Evolutionary conservation across 768 basidiomycete species (phyloP), one percentile per base, ranked within the genome.

Genomic region (Mrakia gelida): DNA sequence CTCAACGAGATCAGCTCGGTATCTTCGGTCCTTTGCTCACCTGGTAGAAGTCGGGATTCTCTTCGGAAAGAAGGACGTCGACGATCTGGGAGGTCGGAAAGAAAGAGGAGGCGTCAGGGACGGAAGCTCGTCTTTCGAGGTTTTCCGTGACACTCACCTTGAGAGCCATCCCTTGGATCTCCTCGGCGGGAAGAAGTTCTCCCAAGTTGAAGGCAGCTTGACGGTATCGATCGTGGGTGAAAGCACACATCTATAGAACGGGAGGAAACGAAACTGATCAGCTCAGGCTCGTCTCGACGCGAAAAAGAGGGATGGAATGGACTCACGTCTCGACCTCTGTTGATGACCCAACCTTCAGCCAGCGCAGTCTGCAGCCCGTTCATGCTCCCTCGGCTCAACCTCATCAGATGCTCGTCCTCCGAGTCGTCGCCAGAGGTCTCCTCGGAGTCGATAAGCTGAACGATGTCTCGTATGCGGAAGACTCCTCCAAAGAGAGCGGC

Each of bases 381-480:
- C 86, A 92, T 91, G 4, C 90, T 90, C 28, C 86, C 86, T 45
- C 88, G 88, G 5, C 49, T 88, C 84, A 80, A 85, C 85, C n/a
- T 81, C 71, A 49, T n/a, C 21, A 23, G 43, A 0, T 75, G 41
- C 49, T 74, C 74, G 15, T 80, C 79, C 65, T 38, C 63, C 4
- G 62, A 88, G 38, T 71, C 77, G 28, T 80, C 79, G 18, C 75
- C 75, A 3, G 30, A 30, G 10, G 88, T 87, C 79, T 90, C 89
- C 83, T 91, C 90, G 87, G 89, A 89, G 81, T 92, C 91, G 87
- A 92, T 89, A 86, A 92, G 89, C 59, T 89, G 84, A 7, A 90
- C 88, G 45, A 92, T 89, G 81, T 92, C 91, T 0, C 89, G 90
- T 5, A 91, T 67, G 2, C 68, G 41, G n/a, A 73, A 52, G 45